These are phyloP conservation scores for Geranomyces michiganensis DNA, from an alignment of 192 early-diverging fungal genomes.

Conservation along the genomic window DNA sequence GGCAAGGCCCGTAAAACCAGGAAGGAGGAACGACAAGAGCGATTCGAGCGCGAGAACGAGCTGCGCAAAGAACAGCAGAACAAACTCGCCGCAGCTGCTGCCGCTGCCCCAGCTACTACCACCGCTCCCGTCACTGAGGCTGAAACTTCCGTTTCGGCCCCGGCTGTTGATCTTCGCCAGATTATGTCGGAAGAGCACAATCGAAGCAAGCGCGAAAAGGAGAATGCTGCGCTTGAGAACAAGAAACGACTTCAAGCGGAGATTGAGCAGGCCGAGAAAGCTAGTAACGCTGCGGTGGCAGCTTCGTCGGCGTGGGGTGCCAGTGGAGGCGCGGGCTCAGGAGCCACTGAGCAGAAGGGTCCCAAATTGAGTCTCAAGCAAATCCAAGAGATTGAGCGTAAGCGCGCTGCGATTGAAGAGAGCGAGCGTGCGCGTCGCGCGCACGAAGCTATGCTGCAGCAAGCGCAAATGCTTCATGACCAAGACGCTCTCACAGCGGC, in stretches of 20 bases:
- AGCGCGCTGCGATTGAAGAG: constrained; percentile 35
- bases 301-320: constrained; percentile 23
- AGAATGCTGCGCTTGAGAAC: constrained; percentile 10
- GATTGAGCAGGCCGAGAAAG: constrained; percentile 12
- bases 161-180: constrained; percentile 32
- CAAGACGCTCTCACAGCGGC: constrained; percentile 34
- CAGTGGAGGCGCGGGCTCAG: constrained; percentile 15
- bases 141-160: neutral
- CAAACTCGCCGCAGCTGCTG: constrained; percentile 16
- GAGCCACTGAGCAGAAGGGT: neutral
- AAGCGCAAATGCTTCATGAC: constrained; percentile 46
- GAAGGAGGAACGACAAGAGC: constrained; percentile 25
- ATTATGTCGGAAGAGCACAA: constrained; percentile 35
- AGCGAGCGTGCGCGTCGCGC: constrained; percentile 39
- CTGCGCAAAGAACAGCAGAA: constrained; percentile 16
- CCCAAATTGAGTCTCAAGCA: constrained; percentile 54
- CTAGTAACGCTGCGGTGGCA: neutral
- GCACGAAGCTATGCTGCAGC: constrained; percentile 40
- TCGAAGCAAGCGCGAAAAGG: constrained; percentile 32
- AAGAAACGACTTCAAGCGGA: constrained; percentile 13
- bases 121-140: neutral
- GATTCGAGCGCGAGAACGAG: constrained; percentile 26
- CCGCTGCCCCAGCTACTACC: neutral
- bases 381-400: constrained; percentile 55
- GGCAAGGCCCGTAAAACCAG: constrained; percentile 23